These are phyloP conservation scores for Trichophyton simii DNA, from an alignment of 2,329 filamentous ascomycete species.

Conservation along the genomic window DNA sequence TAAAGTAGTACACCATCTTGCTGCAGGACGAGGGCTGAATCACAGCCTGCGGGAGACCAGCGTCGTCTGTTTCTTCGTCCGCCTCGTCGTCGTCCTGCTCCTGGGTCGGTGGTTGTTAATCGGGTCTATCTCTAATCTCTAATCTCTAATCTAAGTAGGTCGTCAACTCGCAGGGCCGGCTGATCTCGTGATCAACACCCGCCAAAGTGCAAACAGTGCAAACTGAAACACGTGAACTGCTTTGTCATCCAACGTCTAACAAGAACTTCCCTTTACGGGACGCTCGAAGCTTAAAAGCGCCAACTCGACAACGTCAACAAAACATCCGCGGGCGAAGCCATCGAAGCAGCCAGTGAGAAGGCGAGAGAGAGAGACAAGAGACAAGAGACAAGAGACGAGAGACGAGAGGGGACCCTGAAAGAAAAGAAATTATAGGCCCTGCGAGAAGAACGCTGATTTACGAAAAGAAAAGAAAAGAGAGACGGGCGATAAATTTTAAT, in stretches of 20 bases:
- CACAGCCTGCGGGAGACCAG: neutral
- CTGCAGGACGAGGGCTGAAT: neutral
- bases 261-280: too few relatives aligned
- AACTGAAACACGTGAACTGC: neutral
- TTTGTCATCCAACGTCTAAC: neutral
- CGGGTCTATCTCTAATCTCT: too few relatives aligned
- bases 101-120: neutral
- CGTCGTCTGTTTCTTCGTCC: neutral
- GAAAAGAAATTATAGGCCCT: neutral
- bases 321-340: neutral
- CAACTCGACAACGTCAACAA: neutral
- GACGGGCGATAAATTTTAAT: neutral
- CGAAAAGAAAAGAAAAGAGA: neutral
- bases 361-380: neutral
- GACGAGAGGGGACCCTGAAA: neutral
- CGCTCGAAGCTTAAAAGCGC: too few relatives aligned
- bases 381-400: neutral
- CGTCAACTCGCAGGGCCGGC: neutral
- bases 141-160: too few relatives aligned
- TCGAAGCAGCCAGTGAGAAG: too few relatives aligned
- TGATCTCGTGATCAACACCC: neutral
- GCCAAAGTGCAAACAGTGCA: too few relatives aligned
- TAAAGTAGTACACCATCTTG: conserved; percentile 90
- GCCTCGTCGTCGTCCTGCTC: neutral
- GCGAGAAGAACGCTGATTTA: neutral